Base-by-base conservation (phyloP, 2,329 filamentous ascomycete genomes). In the Ramularia endophylla region DNA sequence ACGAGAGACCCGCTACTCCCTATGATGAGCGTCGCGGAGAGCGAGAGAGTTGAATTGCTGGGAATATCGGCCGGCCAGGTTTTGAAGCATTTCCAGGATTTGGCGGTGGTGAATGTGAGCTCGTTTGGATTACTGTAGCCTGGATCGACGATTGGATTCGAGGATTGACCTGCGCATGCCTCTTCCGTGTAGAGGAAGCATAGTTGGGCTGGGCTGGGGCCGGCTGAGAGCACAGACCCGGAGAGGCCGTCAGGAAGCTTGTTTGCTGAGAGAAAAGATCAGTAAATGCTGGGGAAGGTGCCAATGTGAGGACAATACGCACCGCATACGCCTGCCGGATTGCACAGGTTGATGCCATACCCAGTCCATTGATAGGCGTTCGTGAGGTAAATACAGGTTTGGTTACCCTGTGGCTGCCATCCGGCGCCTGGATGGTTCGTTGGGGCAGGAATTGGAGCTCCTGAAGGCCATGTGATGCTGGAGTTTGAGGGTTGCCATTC, bases 31-130 rank as follows among this genome's bases (percentile, higher is more conserved):
- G 22, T 11, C 22, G 22, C 11, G 6, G 19, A 29, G 9, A 8
- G 17, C n/a, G 28, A 8, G 11, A 18, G 22, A 4, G 15, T 20
- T 16, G 29, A 39, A 18, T 22, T 39, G 30, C n/a, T 34, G 19
- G 29, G 25, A 28, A 17, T 20, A 6, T 25, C 22, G 6, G 22
- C 11, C 6, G 22, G 22, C 22, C 22, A 20, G 15, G 20, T 20
- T 29, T 43, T 43, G 16, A 35, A 40, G 44, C 44, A 47, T 33
- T 36, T 34, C 36, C 36, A 41, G 28, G 36, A 40, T n/a, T 38
- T 36, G n/a, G 34, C 41, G 22, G 19, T 31, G 17, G 40, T 30
- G 27, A 47, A 47, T 2, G 18, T 28, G 30, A 35, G 39, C 9
- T 33, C 27, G 8, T 39, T 19, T 11, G 41, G 19, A 20, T 45